These are phyloP conservation scores for Trametes cingulata DNA, from an alignment of 768 basidiomycete species.

Conservation along the genomic window DNA sequence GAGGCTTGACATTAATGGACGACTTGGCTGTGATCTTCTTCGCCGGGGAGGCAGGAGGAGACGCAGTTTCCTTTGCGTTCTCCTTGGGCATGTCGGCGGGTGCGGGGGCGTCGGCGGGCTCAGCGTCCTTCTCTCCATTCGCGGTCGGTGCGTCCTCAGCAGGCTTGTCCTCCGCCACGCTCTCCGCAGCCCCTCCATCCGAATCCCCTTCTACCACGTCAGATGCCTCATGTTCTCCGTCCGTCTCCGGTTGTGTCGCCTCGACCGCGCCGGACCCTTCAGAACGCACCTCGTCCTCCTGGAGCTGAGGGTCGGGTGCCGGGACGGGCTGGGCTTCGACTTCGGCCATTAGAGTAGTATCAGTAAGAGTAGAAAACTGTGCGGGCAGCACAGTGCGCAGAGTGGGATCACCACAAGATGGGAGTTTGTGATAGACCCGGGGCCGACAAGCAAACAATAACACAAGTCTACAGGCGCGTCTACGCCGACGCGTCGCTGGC, in stretches of 20 bases:
- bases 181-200: constrained; percentile 21
- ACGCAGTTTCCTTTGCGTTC: constrained; percentile 18
- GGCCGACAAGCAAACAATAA: constrained; percentile 20
- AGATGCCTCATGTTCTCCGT: constrained; percentile 41
- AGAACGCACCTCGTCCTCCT: constrained; percentile 26
- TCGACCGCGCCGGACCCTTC: constrained; percentile 27
- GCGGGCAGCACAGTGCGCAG: constrained; percentile 18
- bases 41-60: constrained; percentile 23
- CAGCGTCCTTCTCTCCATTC: constrained; percentile 9
- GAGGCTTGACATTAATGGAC: constrained; percentile 43
- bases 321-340: constrained; percentile 29
- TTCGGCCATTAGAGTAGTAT: constrained; percentile 37
- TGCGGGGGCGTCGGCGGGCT: constrained; percentile 10
- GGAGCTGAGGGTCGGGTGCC: constrained; percentile 16
- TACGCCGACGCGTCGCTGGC: constrained; percentile 16
- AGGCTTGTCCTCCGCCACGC: constrained; percentile 16
- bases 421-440: constrained; percentile 19
- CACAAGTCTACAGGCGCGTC: constrained; percentile 20
- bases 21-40: constrained; percentile 30
- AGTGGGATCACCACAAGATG: constrained; percentile 24
- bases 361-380: constrained; percentile 21
- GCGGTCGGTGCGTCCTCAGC: constrained; percentile 12
- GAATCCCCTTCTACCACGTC: constrained; percentile 34
- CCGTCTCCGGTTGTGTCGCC: constrained; percentile 25
- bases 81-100: constrained; percentile 20